Percentiles rank a stretch among this genome's conserved stretches.
Conservation (phyloP, 768 basidiomycete genomes). For the Termitomyces sp. region DNA sequence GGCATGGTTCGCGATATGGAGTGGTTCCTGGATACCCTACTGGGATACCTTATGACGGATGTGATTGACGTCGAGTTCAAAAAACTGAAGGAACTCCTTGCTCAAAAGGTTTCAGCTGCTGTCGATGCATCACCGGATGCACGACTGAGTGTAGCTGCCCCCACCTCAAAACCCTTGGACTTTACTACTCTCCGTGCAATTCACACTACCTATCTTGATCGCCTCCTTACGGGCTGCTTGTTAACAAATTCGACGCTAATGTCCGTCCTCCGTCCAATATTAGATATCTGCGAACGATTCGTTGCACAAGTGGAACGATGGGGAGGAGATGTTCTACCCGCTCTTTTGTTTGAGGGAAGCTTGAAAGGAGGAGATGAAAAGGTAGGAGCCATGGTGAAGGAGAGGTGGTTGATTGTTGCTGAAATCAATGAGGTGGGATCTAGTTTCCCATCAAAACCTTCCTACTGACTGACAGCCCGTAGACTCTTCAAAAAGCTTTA, state of each 20-base stretch:
- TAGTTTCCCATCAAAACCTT: not conserved
- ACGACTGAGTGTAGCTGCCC: conserved; percentile 25
- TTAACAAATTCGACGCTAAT: conserved; percentile 66
- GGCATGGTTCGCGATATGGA: conserved; percentile 85
- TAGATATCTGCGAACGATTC: conserved; percentile 84
- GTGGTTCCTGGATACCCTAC: conserved; percentile 85
- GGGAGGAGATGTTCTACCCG: conserved; percentile 89
- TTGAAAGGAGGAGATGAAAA: conserved; percentile 54
- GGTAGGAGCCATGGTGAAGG: conserved; percentile 72
- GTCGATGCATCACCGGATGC: conserved; percentile 1
- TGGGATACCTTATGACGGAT: conserved; percentile 87
- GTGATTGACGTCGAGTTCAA: conserved; percentile 85
- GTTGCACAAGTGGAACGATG: conserved; percentile 88
- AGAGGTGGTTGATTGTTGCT: conserved; percentile 63
- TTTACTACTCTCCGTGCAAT: conserved; percentile 84
- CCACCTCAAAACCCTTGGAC: conserved; percentile 53
- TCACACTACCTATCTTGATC: conserved; percentile 78
- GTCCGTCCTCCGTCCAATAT: conserved; percentile 62
- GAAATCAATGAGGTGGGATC: conserved; percentile 76
- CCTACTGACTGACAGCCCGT: conserved; percentile 1
- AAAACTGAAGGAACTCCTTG: conserved; percentile 61
- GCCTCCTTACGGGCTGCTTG: conserved; percentile 76
- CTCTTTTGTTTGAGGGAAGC: conserved; percentile 79
- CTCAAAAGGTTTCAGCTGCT: conserved; percentile 24
- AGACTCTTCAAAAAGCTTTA: conserved; percentile 69